Evolutionary conservation across 2,329 filamentous ascomycete species (phyloP), one percentile per base, ranked within the genome.

Genomic region (Clarireedia hainanense): DNA sequence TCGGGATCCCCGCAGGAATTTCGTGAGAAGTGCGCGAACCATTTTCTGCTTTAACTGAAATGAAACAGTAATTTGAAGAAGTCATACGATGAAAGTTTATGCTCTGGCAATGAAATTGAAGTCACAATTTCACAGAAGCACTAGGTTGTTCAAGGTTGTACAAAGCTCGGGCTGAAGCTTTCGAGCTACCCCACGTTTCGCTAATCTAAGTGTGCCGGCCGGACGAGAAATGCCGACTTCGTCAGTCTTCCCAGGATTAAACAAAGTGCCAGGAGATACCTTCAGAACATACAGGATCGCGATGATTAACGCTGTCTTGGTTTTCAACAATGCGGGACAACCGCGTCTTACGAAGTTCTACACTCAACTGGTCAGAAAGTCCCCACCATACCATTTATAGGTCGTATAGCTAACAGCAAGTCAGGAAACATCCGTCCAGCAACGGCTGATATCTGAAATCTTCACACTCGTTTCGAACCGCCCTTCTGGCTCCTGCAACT

Each of bases 281-380:
- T 42, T 42, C 39, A 17, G 14, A 17, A 42, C 46, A 34, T 34
- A 37, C 4, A 2, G 30, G 10, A 4, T 39, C 64, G 74, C 64
- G 64, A 99, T 99, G 94, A 97, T 99, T 73, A 99, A 96, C 78
- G 94, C 95, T 34, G 92, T 99, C 60, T 80, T 99, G 63, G 92
- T 99, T 71, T 99, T 99, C 79, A 99, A 99, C 70, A 96, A 96
- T 76, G 90, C 92, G 66, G 94, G 94, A 61, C 92, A 99, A 74
- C 92, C 94, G 39, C 87, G 94, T 55, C 80, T 99, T 71, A 97
- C 92, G 66, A 97, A 97, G 69, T 99, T 99, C 78, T 99, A 99
- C 72, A 96, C 92, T 2, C 92, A 97, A 71, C 84, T 99, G 63
- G 92, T 95, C 73, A 58, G 74, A 67, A 51, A 46, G 40, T 20